Base-by-base conservation (phyloP, 2,329 filamentous ascomycete genomes). In the Stachybotrys elegans region DNA sequence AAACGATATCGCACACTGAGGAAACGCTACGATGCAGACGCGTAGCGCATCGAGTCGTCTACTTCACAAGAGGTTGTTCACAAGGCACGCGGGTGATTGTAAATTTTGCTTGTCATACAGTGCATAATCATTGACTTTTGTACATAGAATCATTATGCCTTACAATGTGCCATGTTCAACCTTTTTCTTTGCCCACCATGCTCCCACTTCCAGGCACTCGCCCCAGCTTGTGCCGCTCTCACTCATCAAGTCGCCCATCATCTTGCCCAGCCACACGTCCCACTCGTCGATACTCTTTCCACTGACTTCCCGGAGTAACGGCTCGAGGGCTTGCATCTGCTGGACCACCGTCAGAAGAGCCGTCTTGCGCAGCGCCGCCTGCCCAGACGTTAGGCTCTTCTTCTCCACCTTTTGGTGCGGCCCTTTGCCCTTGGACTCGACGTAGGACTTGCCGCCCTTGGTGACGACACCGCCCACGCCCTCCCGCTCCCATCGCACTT, bases 231-330 rank as follows among this genome's bases (percentile, higher is more conserved):
- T 84, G 17, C 88, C 87, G 43, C 82, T 83, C 48, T 92, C 84
- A 61, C 85, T 82, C 58, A 95, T 76, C 57, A 96, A 66, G 63
- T 93, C 86, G 38, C 80, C 79, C 76, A 89, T 92, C 85, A 95
- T 88, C 64, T 84, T 88, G 32, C 84, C 82, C 68, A 87, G 81
- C 91, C 91, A 96, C 34, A 81, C 74, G 62, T 94, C 87, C 90
- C 90, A 96, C 67, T 96, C 91, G 54, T 95, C 89, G 58, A 87
- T 81, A 56, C 85, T 88, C 72, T 95, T 95, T 13, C 85, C 86
- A 57, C 86, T 94, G 37, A 82, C 81, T 56, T 95, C 86, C 54
- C 86, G 80, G 53, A 96, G 69, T 46, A 93, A 68, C 5, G 88
- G 88, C 65, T 96, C 91, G 56, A 96, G 70, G 50, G 84, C 85